Conservation (phyloP, 2,329 filamentous ascomycete genomes). For the Neonectria coccinea region DNA sequence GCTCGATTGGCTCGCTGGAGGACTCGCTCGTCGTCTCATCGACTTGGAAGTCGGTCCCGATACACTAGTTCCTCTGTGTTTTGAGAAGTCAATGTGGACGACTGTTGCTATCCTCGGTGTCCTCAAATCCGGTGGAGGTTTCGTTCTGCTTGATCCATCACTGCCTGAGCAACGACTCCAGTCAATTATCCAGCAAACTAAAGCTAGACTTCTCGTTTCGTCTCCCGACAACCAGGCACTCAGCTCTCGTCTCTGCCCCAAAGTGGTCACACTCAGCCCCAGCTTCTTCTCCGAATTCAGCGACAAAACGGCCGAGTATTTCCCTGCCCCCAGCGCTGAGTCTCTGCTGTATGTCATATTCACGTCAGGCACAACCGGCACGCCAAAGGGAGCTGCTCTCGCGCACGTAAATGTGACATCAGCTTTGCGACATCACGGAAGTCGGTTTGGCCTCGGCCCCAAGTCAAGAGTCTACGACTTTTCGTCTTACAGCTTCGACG, state of each 20-base stretch:
- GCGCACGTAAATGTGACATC: slow-evolving; percentile 30
- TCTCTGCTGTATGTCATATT: slow-evolving; percentile 22
- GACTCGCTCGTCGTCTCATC: slow-evolving; percentile 52
- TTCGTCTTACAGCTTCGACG: slow-evolving; percentile 41
- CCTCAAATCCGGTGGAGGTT: slow-evolving; percentile 43
- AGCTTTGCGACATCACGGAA: slow-evolving; percentile 22
- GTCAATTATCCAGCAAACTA: slow-evolving; percentile 15
- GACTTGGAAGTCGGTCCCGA: slow-evolving; percentile 44
- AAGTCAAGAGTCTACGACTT: slow-evolving; percentile 38
- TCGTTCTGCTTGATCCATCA: slow-evolving; percentile 33
- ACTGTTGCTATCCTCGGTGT: slow-evolving; percentile 41
- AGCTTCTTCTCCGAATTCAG: not conserved
- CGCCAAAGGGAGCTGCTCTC: slow-evolving; percentile 26
- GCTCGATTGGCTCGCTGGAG: slow-evolving; percentile 52
- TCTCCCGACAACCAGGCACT: not conserved
- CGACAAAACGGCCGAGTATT: not conserved
- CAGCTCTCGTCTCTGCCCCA: not conserved
- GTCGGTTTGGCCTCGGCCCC: slow-evolving; percentile 12
- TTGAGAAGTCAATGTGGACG: slow-evolving; percentile 43
- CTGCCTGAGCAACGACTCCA: slow-evolving; percentile 25
- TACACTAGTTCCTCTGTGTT: slow-evolving; percentile 29
- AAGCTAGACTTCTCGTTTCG: not conserved
- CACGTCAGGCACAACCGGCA: slow-evolving; percentile 32
- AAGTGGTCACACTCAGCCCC: not conserved
- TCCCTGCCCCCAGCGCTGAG: not conserved